phyloP scores from a whole-genome alignment of 768 basidiomycete species.

The Russula dissimulans region DNA sequence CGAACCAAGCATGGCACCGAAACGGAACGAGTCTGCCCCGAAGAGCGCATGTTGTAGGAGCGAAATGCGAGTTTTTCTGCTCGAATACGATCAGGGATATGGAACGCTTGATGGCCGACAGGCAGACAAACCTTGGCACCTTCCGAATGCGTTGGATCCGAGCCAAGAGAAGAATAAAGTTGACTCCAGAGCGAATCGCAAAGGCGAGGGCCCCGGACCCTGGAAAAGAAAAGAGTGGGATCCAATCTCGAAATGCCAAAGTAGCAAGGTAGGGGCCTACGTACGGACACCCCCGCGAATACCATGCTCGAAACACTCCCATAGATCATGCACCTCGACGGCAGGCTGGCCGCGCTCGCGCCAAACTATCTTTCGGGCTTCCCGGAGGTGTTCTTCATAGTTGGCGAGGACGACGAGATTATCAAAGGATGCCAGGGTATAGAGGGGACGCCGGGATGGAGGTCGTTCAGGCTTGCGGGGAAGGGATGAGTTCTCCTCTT shows the following conservation, averaged over 20 bases:
- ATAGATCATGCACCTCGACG: constrained; percentile 50
- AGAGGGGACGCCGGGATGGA: constrained; percentile 40
- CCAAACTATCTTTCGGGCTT: constrained; percentile 76
- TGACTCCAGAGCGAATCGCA: constrained; percentile 73
- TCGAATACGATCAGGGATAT: neutral
- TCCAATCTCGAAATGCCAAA: neutral
- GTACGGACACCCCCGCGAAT: constrained; percentile 59
- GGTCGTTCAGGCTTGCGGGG: constrained; percentile 19
- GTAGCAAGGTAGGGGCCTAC: constrained; percentile 25
- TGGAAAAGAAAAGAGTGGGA: constrained; percentile 25
- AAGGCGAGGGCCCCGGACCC: constrained; percentile 79
- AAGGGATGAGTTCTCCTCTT: neutral
- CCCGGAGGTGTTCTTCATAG: constrained; percentile 63
- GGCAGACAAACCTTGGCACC: neutral
- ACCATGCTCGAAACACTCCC: constrained; percentile 65
- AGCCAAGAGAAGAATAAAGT: constrained; percentile 66
- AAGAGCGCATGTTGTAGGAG: constrained; percentile 80
- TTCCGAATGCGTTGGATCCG: constrained; percentile 58
- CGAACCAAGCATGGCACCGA: constrained; percentile 79
- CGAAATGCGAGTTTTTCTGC: constrained; percentile 52
- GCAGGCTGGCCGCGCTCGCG: constrained; percentile 70
- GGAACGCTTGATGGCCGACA: too few relatives aligned
- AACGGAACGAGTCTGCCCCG: constrained; percentile 72
- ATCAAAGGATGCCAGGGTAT: constrained; percentile 71
- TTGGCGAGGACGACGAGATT: constrained; percentile 79